These are phyloP conservation scores for Ogataea methylovora DNA, from an alignment of 805 yeast species.

Conservation along the genomic window DNA sequence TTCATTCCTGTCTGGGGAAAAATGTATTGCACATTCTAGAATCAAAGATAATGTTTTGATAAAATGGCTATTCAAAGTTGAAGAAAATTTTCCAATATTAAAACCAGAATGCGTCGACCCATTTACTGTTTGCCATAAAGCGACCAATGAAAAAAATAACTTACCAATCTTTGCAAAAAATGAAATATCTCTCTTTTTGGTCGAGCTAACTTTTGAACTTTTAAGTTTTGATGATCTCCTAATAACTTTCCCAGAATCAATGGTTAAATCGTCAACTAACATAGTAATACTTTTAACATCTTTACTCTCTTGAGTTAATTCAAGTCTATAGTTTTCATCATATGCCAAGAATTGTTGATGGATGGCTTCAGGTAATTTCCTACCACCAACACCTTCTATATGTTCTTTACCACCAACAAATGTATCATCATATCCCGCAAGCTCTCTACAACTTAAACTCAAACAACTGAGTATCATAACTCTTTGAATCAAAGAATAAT, in stretches of 20 bases:
- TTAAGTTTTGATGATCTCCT: slow-evolving; percentile 32
- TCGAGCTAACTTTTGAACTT: slow-evolving; percentile 2
- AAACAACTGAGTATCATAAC: slow-evolving; percentile 59
- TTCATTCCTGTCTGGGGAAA: slow-evolving; percentile 39
- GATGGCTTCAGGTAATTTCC: slow-evolving; percentile 36
- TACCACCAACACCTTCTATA: slow-evolving; percentile 15
- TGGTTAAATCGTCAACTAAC: slow-evolving; percentile 18
- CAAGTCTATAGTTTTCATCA: slow-evolving; percentile 6
- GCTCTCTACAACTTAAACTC: slow-evolving; percentile 66
- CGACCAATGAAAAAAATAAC: slow-evolving; percentile 48
- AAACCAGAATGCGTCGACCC: slow-evolving; percentile 33
- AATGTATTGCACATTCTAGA: slow-evolving; percentile 51
- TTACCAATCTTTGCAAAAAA: slow-evolving; percentile 33
- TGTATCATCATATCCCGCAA: slow-evolving; percentile 54
- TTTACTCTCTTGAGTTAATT: too few relatives aligned
- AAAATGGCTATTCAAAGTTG: slow-evolving; percentile 49
- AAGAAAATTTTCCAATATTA: slow-evolving; percentile 45
- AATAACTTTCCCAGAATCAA: slow-evolving; percentile 35
- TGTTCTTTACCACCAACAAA: slow-evolving; percentile 32
- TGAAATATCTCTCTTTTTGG: slow-evolving; percentile 18
- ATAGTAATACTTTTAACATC: slow-evolving; percentile 5
- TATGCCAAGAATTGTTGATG: slow-evolving; percentile 34
- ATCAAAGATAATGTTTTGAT: slow-evolving; percentile 51
- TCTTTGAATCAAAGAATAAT: slow-evolving; percentile 75
- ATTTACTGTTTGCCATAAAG: slow-evolving; percentile 34